Conservation (phyloP, 78 protist genomes). For the Dictyostelium firmibasis region DNA sequence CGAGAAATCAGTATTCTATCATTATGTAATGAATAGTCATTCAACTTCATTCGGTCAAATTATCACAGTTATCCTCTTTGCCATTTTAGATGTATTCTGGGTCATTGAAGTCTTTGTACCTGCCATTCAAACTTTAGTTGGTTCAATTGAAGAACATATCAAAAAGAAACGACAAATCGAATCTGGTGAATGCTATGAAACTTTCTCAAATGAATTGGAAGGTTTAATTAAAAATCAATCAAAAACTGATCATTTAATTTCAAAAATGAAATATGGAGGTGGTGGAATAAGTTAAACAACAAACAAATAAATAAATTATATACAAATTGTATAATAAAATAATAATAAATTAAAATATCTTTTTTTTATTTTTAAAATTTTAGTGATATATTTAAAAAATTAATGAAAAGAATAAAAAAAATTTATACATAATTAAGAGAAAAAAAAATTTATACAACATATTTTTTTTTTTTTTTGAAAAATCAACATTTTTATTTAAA, state of each 20-base stretch:
- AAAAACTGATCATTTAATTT: not conserved
- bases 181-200: not conserved
- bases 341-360: too few species aligned
- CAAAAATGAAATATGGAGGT: not conserved
- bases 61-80: conserved; percentile 65
- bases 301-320: not conserved
- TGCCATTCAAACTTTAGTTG: conserved; percentile 32
- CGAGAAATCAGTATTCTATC: conserved; percentile 59
- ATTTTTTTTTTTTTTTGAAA: not conserved
- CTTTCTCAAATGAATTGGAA: not conserved
- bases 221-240: not conserved
- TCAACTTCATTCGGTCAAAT: conserved; percentile 68
- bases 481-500: too few species aligned
- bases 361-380: too few species aligned
- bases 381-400: too few species aligned
- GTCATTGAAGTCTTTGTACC: conserved; percentile 53
- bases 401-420: too few species aligned
- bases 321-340: not conserved
- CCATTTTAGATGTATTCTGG: conserved; percentile 70
- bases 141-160: not conserved
- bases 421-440: too few species aligned
- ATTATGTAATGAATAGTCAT: conserved; percentile 38
- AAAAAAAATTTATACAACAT: too few species aligned
- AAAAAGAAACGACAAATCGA: not conserved
- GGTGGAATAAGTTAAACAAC: not conserved